phyloP scores from a whole-genome alignment of 352 stramenopile species.

The Globisporangium orthogonon region DNA sequence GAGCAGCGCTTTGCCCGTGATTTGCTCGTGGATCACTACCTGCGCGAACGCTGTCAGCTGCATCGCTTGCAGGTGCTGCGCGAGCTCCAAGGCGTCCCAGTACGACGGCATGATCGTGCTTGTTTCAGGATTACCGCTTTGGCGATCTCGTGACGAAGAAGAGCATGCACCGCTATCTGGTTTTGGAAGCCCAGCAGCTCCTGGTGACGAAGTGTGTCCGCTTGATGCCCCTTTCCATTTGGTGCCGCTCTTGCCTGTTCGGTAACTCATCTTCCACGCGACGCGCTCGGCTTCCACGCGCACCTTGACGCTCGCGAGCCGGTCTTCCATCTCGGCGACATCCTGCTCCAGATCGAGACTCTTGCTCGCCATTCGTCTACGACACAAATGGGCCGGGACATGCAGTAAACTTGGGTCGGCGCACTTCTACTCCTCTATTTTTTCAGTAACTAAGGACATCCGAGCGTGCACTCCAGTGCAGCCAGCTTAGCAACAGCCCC shows the following conservation, averaged over 20 bases:
- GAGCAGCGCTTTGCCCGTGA: slow-evolving; percentile 50
- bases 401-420: too few species aligned
- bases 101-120: slow-evolving; percentile 30
- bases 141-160: background rate
- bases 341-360: slow-evolving; percentile 47
- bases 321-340: slow-evolving; percentile 52
- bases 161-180: too few species aligned
- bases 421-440: too few species aligned
- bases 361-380: too few species aligned
- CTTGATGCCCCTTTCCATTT: slow-evolving; percentile 55
- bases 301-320: slow-evolving; percentile 46
- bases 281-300: slow-evolving; percentile 42
- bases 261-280: slow-evolving; percentile 44
- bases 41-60: slow-evolving; percentile 43
- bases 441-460: too few species aligned
- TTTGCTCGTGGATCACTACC: slow-evolving; percentile 49
- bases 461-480: too few species aligned
- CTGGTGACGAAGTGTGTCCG: background rate
- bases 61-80: slow-evolving; percentile 43
- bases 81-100: slow-evolving; percentile 58
- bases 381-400: too few species aligned
- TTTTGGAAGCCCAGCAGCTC: background rate
- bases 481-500: too few species aligned
- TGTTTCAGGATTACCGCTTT: slow-evolving; percentile 1
- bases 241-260: slow-evolving; percentile 39